Evolutionary conservation across 2,329 filamentous ascomycete species (phyloP), one percentile per base, ranked within the genome.

Genomic region (Falciphora oryzae): DNA sequence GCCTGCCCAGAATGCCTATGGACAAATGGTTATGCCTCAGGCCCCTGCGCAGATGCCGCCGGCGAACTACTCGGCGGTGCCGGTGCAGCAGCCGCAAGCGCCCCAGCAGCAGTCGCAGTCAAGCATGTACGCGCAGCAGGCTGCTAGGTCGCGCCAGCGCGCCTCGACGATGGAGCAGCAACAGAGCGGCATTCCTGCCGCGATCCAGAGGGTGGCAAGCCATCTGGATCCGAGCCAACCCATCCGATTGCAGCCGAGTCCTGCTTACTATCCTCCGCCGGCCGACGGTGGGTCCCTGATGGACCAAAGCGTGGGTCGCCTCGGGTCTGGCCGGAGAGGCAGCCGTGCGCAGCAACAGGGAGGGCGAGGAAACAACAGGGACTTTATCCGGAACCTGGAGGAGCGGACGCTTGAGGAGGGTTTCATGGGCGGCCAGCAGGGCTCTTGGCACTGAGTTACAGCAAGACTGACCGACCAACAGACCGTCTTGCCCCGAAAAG

Each of bases 161-260:
- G 93, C 95, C 57, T 95, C 93, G 59, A 99, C 95, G 4, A 96
- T 98, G 90, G 95, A 98, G 73, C 92, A 95, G 74, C 92, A 96
- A 72, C 90, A 93, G 73, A 93, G 90, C 68, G 94, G 94, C 2
- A 97, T 99, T 66, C 95, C 95, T 6, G 89, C 91, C 18, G 89
- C 93, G 3, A 92, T 99, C 65, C 95, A 99, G 77, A 85, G 95
- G 70, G 95, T 99, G 28, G 95, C 95, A 57, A 97, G 93, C 74
- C 94, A 98, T 76, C 85, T 99, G 59, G 95, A 99, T 73, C 95
- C 95, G 1, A 98, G 88, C 71, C 91, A 93, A 66, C 95, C 95
- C 0, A 98, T 99, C 71, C 87, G 95, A 62, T 78, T 98, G 65
- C 95, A 99, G 74, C 95, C 95, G 2, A 97, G 93, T 70, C 95